Evolutionary conservation across 2,329 filamentous ascomycete species (phyloP), one percentile per base, ranked within the genome.

Genomic region (Ophiostoma ulmi): DNA sequence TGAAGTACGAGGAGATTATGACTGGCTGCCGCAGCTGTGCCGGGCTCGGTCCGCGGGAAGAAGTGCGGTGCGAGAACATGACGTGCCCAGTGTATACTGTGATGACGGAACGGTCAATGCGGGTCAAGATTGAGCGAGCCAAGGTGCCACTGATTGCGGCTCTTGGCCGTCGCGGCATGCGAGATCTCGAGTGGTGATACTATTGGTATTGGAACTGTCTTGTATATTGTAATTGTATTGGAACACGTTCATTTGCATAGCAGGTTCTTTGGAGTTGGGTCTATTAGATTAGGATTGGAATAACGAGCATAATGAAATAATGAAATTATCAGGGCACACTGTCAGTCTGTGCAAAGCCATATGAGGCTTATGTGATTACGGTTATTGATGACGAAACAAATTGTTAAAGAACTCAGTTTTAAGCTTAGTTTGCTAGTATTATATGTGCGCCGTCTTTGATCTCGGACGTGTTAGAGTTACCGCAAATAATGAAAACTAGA

Each of bases 31-130:
- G 90, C 72, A 91, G 87, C 75, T 99, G 95, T 78, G 89, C 92
- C 55, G 89, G 88, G 0, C 77, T 94, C 22, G 84, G 90, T 3
- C 90, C 88, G 74, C 82, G 87, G 1, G 94, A 97, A 52, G 88
- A 91, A 44, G 89, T 97, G n/a, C 84, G 80, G 58, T 99, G 95
- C 77, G 93, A 97, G 77, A 97, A 91, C 78, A 88, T 91, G 78
- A 94, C 97, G 80, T 99, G 95, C 77, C 91, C 94, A 0, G 92
- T 97, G 0, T 98, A 97, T 75, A 98, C 97, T 80, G 89, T 89
- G 41, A 81, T 92, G 17, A 85, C 87, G 69, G 90, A 88, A 78
- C 88, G 91, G 77, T 79, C 79, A 31, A 83, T 84, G 11, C 83
- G 80, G 74, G 78, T 83, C 65, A 76, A 78, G 48, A 78, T 78